A percentile compares a stretch with the other conserved stretches of the same genome.
phyloP scores from a whole-genome alignment of 352 stramenopile genomes.

The Blastocystis sp. region DNA sequence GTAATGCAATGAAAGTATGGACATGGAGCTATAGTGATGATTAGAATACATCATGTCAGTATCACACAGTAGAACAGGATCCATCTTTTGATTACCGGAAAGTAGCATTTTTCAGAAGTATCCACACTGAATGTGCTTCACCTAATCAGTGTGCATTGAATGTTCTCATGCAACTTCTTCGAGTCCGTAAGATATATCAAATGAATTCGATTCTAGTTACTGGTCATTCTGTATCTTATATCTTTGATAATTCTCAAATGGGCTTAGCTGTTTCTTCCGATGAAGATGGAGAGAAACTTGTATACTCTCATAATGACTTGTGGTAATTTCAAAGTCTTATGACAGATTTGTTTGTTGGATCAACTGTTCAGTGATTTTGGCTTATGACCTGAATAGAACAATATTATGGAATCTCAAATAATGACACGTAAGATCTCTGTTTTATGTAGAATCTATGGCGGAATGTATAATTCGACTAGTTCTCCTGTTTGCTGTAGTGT shows the following conservation, averaged over 20 bases:
- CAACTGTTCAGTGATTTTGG: not conserved
- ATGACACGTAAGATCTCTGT: not conserved
- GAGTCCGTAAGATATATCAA: not conserved
- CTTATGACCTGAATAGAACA: not conserved
- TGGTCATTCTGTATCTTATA: not conserved
- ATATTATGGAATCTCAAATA: not conserved
- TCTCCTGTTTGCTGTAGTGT: not conserved
- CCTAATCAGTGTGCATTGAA: not conserved
- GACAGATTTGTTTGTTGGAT: not conserved
- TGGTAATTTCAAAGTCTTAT: too few species aligned
- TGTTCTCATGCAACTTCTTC: not conserved
- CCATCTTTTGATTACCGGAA: not conserved
- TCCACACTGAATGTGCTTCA: not conserved
- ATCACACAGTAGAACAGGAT: not conserved
- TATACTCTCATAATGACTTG: not conserved
- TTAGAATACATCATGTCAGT: not conserved
- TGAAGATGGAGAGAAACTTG: not conserved
- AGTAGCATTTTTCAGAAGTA: not conserved
- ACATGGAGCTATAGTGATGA: too few species aligned
- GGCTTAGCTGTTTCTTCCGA: not conserved
- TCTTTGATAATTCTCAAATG: not conserved
- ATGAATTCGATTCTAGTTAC: not conserved
- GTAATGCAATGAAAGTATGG: not conserved
- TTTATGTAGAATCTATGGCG: not conserved
- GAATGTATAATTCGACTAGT: constrained; percentile 4